Conservation (phyloP, 805 yeast species). For the Candida oleophila region DNA sequence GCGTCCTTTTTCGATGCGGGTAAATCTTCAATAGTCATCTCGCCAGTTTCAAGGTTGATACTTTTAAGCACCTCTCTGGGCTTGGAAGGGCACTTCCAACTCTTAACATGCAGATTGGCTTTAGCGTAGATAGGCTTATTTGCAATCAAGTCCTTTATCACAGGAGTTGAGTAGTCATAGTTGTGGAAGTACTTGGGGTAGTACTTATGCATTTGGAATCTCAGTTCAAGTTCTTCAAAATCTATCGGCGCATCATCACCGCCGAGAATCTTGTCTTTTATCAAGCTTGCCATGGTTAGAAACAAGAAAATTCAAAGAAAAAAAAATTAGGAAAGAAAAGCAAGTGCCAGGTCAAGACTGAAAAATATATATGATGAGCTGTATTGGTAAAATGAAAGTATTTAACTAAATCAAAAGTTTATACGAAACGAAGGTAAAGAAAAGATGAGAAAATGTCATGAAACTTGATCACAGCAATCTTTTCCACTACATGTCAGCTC, state of each 20-base stretch:
- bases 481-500: not conserved
- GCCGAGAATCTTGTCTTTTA: not conserved
- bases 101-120: slow-evolving; percentile 31
- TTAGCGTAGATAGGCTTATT: slow-evolving; percentile 42
- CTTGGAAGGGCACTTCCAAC: slow-evolving; percentile 11
- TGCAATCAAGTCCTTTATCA: slow-evolving; percentile 28
- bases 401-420: not conserved
- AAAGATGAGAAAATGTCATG: not conserved
- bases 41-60: slow-evolving; percentile 4
- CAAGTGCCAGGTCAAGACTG: not conserved
- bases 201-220: slow-evolving; percentile 36
- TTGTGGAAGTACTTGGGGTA: slow-evolving; percentile 40
- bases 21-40: not conserved
- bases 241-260: slow-evolving; percentile 13
- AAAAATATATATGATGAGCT: no score
- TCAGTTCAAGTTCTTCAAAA: slow-evolving; percentile 35
- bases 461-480: not conserved
- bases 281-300: slow-evolving; percentile 2
- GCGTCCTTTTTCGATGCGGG: not conserved
- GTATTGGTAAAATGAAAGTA: not conserved
- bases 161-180: slow-evolving; percentile 34
- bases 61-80: slow-evolving; percentile 10
- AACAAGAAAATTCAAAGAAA: not conserved
- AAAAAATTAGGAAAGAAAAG: not conserved
- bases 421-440: not conserved